Percentiles rank a stretch among this genome's conserved stretches.
Conservation (phyloP, 768 basidiomycete genomes). For the Trametes maxima region DNA sequence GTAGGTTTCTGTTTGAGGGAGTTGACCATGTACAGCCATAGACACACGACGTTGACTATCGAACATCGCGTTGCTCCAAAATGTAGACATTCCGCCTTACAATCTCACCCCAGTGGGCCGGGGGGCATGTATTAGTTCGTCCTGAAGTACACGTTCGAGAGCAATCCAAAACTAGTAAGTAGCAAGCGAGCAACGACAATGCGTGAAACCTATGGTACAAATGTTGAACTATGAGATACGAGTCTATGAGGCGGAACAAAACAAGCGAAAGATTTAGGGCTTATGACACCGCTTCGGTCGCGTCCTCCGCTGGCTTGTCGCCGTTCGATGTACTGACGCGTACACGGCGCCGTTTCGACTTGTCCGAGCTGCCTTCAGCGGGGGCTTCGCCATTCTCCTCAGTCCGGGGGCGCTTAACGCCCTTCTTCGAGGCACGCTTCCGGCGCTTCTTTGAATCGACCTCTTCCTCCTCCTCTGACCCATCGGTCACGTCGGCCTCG, state of each 20-base stretch:
- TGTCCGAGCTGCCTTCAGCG: slow-evolving; percentile 1
- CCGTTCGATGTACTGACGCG: slow-evolving; percentile 1
- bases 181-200: too few relatives aligned
- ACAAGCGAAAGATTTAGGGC: not conserved
- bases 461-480: slow-evolving; percentile 32
- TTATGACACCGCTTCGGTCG: not conserved
- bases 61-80: too few relatives aligned
- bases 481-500: slow-evolving; percentile 29
- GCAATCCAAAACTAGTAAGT: too few relatives aligned
- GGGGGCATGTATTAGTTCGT: too few relatives aligned
- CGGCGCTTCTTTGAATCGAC: slow-evolving; percentile 7
- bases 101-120: too few relatives aligned
- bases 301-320: not conserved
- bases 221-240: too few relatives aligned
- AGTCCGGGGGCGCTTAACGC: slow-evolving; percentile 13
- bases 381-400: slow-evolving; percentile 8
- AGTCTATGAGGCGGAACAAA: not conserved
- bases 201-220: too few relatives aligned
- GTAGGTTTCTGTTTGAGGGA: too few relatives aligned
- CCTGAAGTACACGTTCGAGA: too few relatives aligned
- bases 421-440: slow-evolving; percentile 9
- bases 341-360: slow-evolving; percentile 12
- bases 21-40: too few relatives aligned
- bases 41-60: too few relatives aligned
- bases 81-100: too few relatives aligned